Evolutionary conservation across 768 basidiomycete genomes (phyloP).

Genomic region (Cantharellus cinnabarinus): DNA sequence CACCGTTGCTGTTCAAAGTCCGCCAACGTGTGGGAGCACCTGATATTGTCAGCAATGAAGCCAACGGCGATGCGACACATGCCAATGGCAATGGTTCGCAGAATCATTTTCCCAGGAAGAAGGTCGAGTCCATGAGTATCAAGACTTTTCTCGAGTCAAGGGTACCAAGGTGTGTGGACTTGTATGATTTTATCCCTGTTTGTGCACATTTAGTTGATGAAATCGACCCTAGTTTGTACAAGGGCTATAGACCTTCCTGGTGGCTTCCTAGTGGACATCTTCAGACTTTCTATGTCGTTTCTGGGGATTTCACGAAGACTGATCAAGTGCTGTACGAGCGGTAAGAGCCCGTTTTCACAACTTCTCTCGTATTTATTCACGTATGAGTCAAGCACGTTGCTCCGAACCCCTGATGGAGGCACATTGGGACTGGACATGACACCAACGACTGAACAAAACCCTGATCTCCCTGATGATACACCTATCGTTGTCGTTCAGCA

Average conservation of each 20-base stretch:
- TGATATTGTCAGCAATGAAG: background rate
- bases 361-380: background rate
- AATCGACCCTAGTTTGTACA: constrained; percentile 1
- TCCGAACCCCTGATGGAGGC: constrained; percentile 23
- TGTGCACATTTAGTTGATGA: background rate
- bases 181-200: background rate
- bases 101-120: background rate
- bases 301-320: constrained; percentile 20
- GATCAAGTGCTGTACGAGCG: constrained; percentile 21
- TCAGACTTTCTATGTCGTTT: constrained; percentile 20
- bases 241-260: constrained; percentile 16
- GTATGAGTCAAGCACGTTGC: constrained; percentile 12
- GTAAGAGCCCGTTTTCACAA: constrained; percentile 9
- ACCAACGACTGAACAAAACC: constrained; percentile 11
- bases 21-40: background rate
- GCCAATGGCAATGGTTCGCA: background rate
- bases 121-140: constrained; percentile 4
- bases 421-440: constrained; percentile 20
- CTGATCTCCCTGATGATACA: constrained; percentile 15
- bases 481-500: constrained; percentile 26
- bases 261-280: constrained; percentile 22
- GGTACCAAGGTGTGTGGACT: constrained; percentile 9
- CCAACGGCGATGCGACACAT: background rate
- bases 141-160: constrained; percentile 7
- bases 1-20: background rate